Base-by-base conservation (phyloP, 129 eudicot species). In the Centrapalus pauciflorus region DNA sequence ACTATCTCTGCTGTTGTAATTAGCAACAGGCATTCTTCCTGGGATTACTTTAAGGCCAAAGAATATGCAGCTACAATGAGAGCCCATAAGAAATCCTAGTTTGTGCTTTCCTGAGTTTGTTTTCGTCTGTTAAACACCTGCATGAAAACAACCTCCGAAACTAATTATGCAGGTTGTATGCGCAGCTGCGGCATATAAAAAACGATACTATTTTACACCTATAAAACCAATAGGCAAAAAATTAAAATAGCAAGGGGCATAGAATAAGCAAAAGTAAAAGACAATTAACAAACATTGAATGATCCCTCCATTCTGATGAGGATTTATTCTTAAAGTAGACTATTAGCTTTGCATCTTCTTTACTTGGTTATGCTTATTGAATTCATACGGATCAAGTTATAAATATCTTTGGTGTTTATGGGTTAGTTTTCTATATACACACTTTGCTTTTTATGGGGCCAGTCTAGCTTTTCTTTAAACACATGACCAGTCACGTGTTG, bases 81-180 rank as follows among this genome's bases (percentile, higher is more conserved):
- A 26, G 30, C 49, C 55, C 29, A 4, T 19, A 55, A 55, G 33
- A 55, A 55, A 25, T 41, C 41, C n/a, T 55, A 19, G 7, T 9
- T 41, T 58, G 66, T 41, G 73, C 74, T 48, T 46, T 57, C 12
- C 54, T 34, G 25, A 45, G 61, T 61, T 67, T 65, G 50, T 56
- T 65, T 24, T 41, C 7, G 35, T 19, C 29, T 48, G 59, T 87
- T 85, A 87, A 78, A 87, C 90, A 81, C 77, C 95, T 87, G 87
- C 83, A 83, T 45, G 28, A 50, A 20, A 68, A 51, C 64, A 45
- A 52, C 60, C 21, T 34, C 29, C 12, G 21, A 55, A 37, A 64
- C 49, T 73, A 64, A 54, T 54, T 72, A 72, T 50, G 23, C 45
- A 27, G 13, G 63, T 35, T 35, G 59, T 10, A 48, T 20, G 24